phyloP scores from a whole-genome alignment of 495 filamentous ascomycete species.

The Penicillium simplicissimum region DNA sequence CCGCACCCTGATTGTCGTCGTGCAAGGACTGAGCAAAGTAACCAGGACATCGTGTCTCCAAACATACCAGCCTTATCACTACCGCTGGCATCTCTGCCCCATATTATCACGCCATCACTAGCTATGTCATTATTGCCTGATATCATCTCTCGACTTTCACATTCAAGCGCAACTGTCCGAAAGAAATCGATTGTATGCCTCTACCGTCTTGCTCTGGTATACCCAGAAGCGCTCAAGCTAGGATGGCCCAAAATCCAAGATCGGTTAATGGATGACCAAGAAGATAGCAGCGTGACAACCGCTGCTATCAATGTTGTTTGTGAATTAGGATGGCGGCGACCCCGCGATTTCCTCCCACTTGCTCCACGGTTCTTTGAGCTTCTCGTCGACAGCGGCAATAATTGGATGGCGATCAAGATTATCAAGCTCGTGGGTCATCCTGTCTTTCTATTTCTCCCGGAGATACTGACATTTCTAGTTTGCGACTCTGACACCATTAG shows the following conservation, averaged over 20 bases:
- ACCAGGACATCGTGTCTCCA: constrained; percentile 76
- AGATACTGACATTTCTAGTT: constrained; percentile 56
- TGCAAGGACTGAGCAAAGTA: constrained; percentile 11
- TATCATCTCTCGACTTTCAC: constrained; percentile 79
- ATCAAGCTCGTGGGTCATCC: constrained; percentile 78
- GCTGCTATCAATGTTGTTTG: constrained; percentile 96
- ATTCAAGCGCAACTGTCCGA: constrained; percentile 77
- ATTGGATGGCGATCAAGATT: constrained; percentile 99
- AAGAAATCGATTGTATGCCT: constrained; percentile 96
- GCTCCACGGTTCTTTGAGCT: constrained; percentile 91
- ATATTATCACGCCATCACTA: constrained; percentile 86
- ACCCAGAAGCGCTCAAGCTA: constrained; percentile 86
- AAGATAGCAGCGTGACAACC: constrained; percentile 91
- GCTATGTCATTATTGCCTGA: constrained; percentile 86
- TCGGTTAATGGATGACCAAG: constrained; percentile 81
- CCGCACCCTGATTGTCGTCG: background rate
- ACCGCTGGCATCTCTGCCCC: constrained; percentile 83
- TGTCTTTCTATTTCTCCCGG: background rate
- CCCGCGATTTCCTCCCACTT: constrained; percentile 88
- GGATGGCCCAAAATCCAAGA: constrained; percentile 98
- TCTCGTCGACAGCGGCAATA: constrained; percentile 89
- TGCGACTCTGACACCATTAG: constrained; percentile 88
- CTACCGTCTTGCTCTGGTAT: constrained; percentile 88
- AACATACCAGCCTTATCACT: constrained; percentile 74
- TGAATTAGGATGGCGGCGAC: constrained; percentile 91